Conservation (phyloP, 768 basidiomycete genomes). For the Leccinum ochraceum region DNA sequence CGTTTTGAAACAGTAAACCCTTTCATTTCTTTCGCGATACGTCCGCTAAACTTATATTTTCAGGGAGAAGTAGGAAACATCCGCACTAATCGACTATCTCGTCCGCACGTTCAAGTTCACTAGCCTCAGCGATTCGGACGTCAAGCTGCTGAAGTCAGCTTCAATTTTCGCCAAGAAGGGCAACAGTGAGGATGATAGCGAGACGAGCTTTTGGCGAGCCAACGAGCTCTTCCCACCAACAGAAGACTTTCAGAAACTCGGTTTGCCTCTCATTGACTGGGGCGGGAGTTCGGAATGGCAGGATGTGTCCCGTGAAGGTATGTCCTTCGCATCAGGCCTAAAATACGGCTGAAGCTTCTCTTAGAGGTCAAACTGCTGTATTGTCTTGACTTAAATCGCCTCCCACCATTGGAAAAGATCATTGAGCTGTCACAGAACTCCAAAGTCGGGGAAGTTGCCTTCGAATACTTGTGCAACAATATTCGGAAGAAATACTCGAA, state of each 20-base stretch:
- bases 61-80: neutral
- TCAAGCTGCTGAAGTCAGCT: neutral
- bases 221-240: slow-evolving; percentile 81
- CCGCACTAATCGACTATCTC: slow-evolving; percentile 5
- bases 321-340: neutral
- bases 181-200: slow-evolving; percentile 24
- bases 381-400: neutral
- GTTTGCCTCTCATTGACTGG: slow-evolving; percentile 85
- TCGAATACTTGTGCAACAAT: slow-evolving; percentile 72
- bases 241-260: slow-evolving; percentile 62
- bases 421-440: slow-evolving; percentile 59
- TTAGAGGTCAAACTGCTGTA: neutral
- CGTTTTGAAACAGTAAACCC: neutral
- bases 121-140: neutral
- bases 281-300: slow-evolving; percentile 68
- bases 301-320: neutral
- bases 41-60: neutral
- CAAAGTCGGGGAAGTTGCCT: slow-evolving; percentile 51
- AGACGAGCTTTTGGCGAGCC: slow-evolving; percentile 51
- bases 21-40: neutral
- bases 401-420: slow-evolving; percentile 61
- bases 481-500: neutral
- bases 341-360: neutral
- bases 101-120: neutral
- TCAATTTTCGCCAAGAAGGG: slow-evolving; percentile 48